Conservation (phyloP, 129 eudicot species). For the Apium graveolens region DNA sequence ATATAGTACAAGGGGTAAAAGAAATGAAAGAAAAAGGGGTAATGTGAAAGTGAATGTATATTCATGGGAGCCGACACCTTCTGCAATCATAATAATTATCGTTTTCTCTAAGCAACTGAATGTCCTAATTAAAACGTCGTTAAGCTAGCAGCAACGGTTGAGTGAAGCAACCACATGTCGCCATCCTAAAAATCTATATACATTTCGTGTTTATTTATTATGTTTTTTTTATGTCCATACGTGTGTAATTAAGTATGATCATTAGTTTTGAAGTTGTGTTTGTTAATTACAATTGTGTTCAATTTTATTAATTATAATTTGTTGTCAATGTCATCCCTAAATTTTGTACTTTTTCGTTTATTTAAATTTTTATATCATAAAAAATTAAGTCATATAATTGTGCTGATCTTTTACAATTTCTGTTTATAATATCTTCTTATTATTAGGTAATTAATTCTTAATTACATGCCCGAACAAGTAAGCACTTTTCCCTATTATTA, state of each 20-base stretch:
- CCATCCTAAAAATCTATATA: not conserved
- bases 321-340: too few species aligned
- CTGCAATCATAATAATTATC: constrained; percentile 9
- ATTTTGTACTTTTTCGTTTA: too few species aligned
- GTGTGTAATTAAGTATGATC: not conserved
- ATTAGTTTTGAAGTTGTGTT: not conserved
- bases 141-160: constrained; percentile 16
- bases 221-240: not conserved
- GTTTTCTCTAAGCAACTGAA: constrained; percentile 19
- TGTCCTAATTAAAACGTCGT: not conserved
- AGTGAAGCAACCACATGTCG: not conserved
- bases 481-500: not conserved
- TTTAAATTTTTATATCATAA: too few species aligned
- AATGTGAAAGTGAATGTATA: not conserved
- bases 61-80: constrained; percentile 7
- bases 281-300: too few species aligned
- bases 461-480: not conserved
- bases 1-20: not conserved
- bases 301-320: too few species aligned
- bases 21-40: not conserved
- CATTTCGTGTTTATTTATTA: not conserved
- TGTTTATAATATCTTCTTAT: not conserved
- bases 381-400: too few species aligned
- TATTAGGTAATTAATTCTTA: not conserved
- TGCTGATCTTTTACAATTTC: too few species aligned